phyloP scores from a whole-genome alignment of 345 rosid genomes.

The Syzygium jambos region DNA sequence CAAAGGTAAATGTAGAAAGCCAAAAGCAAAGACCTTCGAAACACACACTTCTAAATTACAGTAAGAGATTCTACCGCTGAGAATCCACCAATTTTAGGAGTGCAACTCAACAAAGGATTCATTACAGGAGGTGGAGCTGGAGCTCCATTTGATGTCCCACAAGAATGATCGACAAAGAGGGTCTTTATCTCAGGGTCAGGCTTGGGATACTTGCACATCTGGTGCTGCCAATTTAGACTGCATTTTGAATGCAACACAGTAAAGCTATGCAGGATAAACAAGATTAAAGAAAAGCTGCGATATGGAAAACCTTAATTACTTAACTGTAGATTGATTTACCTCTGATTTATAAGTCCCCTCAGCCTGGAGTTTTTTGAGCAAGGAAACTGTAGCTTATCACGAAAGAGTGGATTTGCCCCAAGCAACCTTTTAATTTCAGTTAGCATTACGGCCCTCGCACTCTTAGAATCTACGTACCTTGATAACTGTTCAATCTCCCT shows the following conservation, averaged over 20 bases:
- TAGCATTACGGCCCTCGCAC: slow-evolving; percentile 78
- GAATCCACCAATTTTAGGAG: slow-evolving; percentile 52
- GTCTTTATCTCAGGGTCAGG: slow-evolving; percentile 73
- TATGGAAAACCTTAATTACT: background rate
- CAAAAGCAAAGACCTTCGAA: background rate
- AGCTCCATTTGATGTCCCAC: slow-evolving; percentile 67
- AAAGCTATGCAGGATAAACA: background rate
- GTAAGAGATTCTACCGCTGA: slow-evolving; percentile 55
- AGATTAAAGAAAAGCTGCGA: background rate
- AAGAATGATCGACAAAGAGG: slow-evolving; percentile 68
- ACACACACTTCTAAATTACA: slow-evolving; percentile 28
- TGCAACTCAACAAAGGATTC: slow-evolving; percentile 56
- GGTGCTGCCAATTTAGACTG: slow-evolving; percentile 93
- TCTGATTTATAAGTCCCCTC: slow-evolving; percentile 71
- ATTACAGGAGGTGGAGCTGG: slow-evolving; percentile 67
- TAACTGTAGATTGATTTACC: slow-evolving; percentile 21
- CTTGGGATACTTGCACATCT: slow-evolving; percentile 73
- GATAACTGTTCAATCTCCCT: slow-evolving; percentile 82
- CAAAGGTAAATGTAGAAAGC: background rate
- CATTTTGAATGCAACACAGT: background rate
- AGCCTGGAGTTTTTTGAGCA: slow-evolving; percentile 61
- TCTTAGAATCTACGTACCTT: slow-evolving; percentile 66
- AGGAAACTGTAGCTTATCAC: slow-evolving; percentile 86
- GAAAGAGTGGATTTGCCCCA: slow-evolving; percentile 81
- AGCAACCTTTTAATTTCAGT: slow-evolving; percentile 68